Evolutionary conservation across 2,329 filamentous ascomycete species (phyloP), one percentile per base, ranked within the genome.

Genomic region (Penicillium sp.): DNA sequence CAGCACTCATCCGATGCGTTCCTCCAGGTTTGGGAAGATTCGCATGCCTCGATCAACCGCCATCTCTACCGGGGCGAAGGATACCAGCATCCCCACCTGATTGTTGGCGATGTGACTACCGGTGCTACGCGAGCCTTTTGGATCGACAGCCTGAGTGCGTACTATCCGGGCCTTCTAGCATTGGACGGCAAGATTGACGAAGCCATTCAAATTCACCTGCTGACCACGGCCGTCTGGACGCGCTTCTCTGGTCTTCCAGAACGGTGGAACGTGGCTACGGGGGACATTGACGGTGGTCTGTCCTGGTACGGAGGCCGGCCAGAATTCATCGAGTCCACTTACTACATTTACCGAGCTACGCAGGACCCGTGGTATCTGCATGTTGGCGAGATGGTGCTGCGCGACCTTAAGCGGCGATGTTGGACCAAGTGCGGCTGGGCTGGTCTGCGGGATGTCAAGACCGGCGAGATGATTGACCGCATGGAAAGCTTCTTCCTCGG

Each of bases 401-500:
- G 87, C 58, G 95, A 99, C 70, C 92, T 99, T 69, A 89, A 90
- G 69, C 84, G 91, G 50, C 86, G 94, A 55, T 99, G 95, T 76
- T 92, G 91, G 86, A 92, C 92, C 0, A 84, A 86, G 61, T 99
- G 95, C 69, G 95, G 95, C 41, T 98, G 94, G 92, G 91, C 94
- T 14, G 94, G 94, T 0, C 82, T 98, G 37, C 89, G 92, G 69
- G 89, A 93, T 73, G 90, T 94, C 9, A 81, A 88, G 36, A 91
- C 85, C 5, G 94, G 94, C 3, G 91, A 97, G 76, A 87, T 92
- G 75, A 91, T 86, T 66, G 93, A 99, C 73, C 89, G 95, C 36
- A 98, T 98, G 95, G 95, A 99, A 77, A 98, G 94, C 73, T 99
- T 98, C 82, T 98, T 98, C 70, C 83, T 99, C 1, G 94, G 95